Conservation (phyloP, 2,329 filamentous ascomycete species). For the Apiospora hydei region DNA sequence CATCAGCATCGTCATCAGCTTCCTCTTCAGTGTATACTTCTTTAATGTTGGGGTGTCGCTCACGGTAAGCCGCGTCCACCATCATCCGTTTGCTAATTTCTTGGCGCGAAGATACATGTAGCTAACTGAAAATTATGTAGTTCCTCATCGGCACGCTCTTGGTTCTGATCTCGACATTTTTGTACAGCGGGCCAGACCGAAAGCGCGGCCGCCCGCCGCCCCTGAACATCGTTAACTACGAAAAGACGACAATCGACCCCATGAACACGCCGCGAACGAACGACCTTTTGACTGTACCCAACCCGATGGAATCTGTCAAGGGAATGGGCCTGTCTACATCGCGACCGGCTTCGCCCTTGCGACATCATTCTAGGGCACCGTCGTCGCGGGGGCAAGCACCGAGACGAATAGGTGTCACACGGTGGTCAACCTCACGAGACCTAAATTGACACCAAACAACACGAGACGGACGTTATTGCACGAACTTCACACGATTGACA, state of each 20-base stretch:
- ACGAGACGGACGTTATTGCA: not conserved
- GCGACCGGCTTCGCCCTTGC: constrained; percentile 41
- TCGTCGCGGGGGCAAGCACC: constrained; percentile 38
- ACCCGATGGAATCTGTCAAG: constrained; percentile 39
- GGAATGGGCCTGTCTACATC: constrained; percentile 43
- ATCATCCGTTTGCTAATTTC: too few species aligned
- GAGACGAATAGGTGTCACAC: constrained; percentile 36
- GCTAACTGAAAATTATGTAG: constrained; percentile 52
- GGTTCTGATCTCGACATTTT: constrained; percentile 82
- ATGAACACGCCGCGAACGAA: constrained; percentile 40
- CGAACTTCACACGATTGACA: not conserved
- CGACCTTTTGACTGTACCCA: constrained; percentile 41
- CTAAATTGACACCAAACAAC: not conserved
- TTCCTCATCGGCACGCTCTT: constrained; percentile 81
- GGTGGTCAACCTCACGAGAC: not conserved
- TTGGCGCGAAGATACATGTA: constrained; percentile 23
- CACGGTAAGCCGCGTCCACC: constrained; percentile 64
- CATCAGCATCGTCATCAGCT: constrained; percentile 88
- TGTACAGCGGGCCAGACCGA: constrained; percentile 77
- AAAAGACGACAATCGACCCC: constrained; percentile 72
- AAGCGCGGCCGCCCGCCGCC: constrained; percentile 67
- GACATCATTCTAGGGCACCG: constrained; percentile 38
- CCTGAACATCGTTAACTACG: constrained; percentile 75
- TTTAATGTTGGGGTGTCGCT: constrained; percentile 80
- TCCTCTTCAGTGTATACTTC: constrained; percentile 83